Evolutionary conservation across 2,329 filamentous ascomycete genomes (phyloP).

Genomic region (Beauveria medogensis): DNA sequence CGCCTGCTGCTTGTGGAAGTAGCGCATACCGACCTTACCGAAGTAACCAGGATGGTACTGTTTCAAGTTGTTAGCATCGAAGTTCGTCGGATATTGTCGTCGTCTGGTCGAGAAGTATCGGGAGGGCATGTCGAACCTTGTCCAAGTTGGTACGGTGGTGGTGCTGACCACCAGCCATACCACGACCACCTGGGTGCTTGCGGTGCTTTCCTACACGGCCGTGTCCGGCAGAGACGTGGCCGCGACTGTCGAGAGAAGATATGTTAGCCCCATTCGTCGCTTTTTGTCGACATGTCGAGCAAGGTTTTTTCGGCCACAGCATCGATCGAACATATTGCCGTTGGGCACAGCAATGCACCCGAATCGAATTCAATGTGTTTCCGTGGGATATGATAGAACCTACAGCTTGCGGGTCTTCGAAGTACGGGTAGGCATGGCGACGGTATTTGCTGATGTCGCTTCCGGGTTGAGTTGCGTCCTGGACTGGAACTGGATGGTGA

Average conservation of each 20-base stretch:
- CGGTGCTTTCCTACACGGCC: slow-evolving; percentile 98
- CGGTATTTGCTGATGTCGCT: slow-evolving; percentile 37
- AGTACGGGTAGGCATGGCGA: slow-evolving; percentile 65
- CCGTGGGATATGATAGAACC: slow-evolving; percentile 22
- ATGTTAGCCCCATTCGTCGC: slow-evolving; percentile 19
- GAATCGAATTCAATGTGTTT: slow-evolving; percentile 1
- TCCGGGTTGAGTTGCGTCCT: slow-evolving; percentile 29
- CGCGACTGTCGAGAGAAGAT: slow-evolving; percentile 56
- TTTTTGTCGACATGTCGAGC: slow-evolving; percentile 8
- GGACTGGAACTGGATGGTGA: slow-evolving; percentile 27
- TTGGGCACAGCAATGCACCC: slow-evolving; percentile 1
- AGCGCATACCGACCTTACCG: slow-evolving; percentile 90
- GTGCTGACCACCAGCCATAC: slow-evolving; percentile 97
- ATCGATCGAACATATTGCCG: slow-evolving; percentile 9
- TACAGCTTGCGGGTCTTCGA: slow-evolving; percentile 74
- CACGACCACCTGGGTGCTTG: slow-evolving; percentile 79
- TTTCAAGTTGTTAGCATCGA: slow-evolving; percentile 23
- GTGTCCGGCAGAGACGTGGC: slow-evolving; percentile 96
- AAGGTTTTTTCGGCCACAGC: neutral
- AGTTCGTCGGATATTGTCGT: slow-evolving; percentile 1
- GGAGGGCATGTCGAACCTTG: slow-evolving; percentile 59
- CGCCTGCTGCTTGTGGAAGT: slow-evolving; percentile 95
- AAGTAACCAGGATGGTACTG: slow-evolving; percentile 99
- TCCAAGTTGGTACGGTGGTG: slow-evolving; percentile 58
- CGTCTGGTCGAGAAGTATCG: neutral